phyloP scores from a whole-genome alignment of 495 filamentous ascomycete species.

The Penicillium robsamsonii region DNA sequence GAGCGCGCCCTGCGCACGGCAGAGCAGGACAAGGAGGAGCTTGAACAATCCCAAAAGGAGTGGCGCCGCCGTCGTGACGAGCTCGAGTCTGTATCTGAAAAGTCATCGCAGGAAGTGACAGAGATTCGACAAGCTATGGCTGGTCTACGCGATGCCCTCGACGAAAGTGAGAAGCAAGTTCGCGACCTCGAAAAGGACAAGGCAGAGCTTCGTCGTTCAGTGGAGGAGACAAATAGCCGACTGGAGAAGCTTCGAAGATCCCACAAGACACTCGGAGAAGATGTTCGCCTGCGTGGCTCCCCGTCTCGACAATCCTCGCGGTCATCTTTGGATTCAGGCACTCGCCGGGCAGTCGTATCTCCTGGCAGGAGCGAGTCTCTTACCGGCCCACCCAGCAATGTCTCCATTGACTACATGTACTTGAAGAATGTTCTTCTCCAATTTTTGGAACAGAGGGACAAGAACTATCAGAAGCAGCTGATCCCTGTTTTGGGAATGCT shows the following conservation, averaged over 20 bases:
- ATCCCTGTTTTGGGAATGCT: conserved; percentile 89
- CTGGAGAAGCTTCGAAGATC: conserved; percentile 81
- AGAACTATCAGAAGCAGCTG: conserved; percentile 82
- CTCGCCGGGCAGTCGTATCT: conserved; percentile 38
- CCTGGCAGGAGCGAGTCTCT: conserved; percentile 42
- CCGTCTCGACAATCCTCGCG: conserved; percentile 56
- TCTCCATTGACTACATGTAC: conserved; percentile 73
- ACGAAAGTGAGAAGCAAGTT: conserved; percentile 82
- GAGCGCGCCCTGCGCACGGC: conserved; percentile 72
- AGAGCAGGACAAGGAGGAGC: conserved; percentile 65
- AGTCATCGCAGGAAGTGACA: conserved; percentile 64
- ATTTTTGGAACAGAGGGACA: conserved; percentile 93
- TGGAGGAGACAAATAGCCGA: conserved; percentile 72
- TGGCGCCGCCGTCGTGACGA: conserved; percentile 72
- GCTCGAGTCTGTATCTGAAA: conserved; percentile 65
- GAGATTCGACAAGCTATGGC: conserved; percentile 77
- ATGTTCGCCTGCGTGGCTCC: conserved; percentile 36
- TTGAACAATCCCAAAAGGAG: conserved; percentile 67
- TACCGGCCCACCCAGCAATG: conserved; percentile 24
- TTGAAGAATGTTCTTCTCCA: conserved; percentile 93
- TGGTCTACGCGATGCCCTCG: conserved; percentile 73
- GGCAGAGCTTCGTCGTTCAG: conserved; percentile 64
- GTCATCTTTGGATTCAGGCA: conserved; percentile 65
- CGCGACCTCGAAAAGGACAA: conserved; percentile 79
- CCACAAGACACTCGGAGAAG: conserved; percentile 52